Evolutionary conservation across 1,284 basidiomycete genomes (phyloP).

Genomic region (Leccinum subrobustum): DNA sequence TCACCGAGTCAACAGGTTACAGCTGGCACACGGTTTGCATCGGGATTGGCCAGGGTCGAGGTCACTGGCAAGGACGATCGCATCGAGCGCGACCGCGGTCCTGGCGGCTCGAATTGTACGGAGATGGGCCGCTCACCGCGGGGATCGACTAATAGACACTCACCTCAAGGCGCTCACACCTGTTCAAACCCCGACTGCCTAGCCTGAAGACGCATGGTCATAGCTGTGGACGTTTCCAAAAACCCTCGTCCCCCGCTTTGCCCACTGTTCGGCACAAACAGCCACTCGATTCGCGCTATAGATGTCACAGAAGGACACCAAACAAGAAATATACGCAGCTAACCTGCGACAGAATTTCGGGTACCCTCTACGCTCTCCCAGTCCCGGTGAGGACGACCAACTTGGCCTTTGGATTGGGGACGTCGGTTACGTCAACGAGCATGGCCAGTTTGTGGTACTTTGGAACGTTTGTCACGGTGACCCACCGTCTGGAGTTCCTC

Average conservation of each 20-base stretch:
- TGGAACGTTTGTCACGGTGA: background rate
- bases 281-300: background rate
- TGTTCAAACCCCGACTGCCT: background rate
- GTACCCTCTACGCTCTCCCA: background rate
- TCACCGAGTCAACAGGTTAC: too few relatives aligned
- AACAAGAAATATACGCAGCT: background rate
- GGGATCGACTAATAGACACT: too few relatives aligned
- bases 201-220: background rate
- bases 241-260: background rate
- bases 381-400: background rate
- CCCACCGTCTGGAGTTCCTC: background rate
- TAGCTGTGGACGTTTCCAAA: background rate
- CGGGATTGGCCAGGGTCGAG: too few relatives aligned
- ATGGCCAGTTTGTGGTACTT: background rate
- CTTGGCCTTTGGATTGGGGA: background rate
- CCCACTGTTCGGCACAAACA: background rate
- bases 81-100: too few relatives aligned
- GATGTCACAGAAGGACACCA: background rate
- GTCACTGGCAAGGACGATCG: too few relatives aligned
- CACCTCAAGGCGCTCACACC: too few relatives aligned
- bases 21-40: too few relatives aligned
- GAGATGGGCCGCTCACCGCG: too few relatives aligned
- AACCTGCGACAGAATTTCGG: background rate
- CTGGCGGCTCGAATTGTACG: too few relatives aligned
- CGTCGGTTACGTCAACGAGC: background rate